Conservation (phyloP, 1,139 yeast species). For the Nakaseomyces delphensis region DNA sequence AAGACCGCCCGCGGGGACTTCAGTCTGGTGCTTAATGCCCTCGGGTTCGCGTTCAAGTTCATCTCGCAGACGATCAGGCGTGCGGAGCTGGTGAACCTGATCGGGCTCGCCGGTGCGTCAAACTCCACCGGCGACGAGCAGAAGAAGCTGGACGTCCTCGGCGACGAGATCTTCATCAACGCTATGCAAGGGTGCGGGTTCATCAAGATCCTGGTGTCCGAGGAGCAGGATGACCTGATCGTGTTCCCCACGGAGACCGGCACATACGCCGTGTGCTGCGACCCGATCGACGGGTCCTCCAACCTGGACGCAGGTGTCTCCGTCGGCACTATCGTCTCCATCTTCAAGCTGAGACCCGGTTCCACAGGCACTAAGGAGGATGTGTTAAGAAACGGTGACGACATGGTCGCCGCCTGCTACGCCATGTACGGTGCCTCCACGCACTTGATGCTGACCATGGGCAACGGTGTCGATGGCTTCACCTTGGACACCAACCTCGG, state of each 20-base stretch:
- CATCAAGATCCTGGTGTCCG: constrained; percentile 84
- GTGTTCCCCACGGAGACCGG: constrained; percentile 72
- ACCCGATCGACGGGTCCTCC: constrained; percentile 96
- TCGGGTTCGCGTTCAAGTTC: constrained; percentile 93
- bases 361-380: constrained; percentile 80
- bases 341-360: constrained; percentile 65
- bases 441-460: constrained; percentile 85
- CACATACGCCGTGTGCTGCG: constrained; percentile 92
- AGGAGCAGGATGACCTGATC: constrained; percentile 93
- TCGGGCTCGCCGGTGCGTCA: constrained; percentile 75
- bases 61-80: constrained; percentile 93
- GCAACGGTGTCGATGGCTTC: constrained; percentile 88
- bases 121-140: constrained; percentile 96
- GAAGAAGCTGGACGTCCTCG: constrained; percentile 92
- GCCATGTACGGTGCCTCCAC: constrained; percentile 99
- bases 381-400: constrained; percentile 82
- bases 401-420: constrained; percentile 96
- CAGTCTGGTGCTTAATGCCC: constrained; percentile 74
- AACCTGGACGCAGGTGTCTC: constrained; percentile 98
- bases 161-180: constrained; percentile 93
- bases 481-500: constrained; percentile 89
- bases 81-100: constrained; percentile 83
- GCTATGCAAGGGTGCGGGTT: constrained; percentile 93
- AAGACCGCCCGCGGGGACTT: constrained; percentile 85
- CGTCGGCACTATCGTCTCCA: constrained; percentile 94